phyloP scores from a whole-genome alignment of 768 basidiomycete species.

The Udeniomyces megalosporus region DNA sequence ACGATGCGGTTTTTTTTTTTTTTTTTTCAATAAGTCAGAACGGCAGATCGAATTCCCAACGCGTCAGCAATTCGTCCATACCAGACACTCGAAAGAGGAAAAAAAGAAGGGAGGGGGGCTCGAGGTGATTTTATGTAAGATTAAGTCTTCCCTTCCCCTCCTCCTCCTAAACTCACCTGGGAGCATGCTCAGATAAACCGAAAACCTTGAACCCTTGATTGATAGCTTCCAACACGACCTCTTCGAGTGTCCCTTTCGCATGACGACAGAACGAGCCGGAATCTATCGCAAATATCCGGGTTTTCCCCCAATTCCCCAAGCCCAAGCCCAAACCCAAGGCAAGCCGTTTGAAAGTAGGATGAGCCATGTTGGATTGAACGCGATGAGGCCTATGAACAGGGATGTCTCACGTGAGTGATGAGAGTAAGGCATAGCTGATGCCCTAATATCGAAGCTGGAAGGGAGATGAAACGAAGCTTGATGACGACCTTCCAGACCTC shows the following conservation, averaged over 20 bases:
- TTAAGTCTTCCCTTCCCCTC: not conserved
- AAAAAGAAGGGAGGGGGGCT: not conserved
- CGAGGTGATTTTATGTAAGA: not conserved
- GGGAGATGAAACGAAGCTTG: no score
- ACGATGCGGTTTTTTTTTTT: no score
- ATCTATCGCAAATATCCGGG: conserved; percentile 28
- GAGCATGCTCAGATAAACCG: conserved; percentile 84
- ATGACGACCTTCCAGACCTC: no score
- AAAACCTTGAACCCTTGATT: conserved; percentile 59
- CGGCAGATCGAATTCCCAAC: no score
- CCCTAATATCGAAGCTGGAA: no score
- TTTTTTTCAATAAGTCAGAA: no score
- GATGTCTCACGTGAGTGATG: conserved; percentile 10
- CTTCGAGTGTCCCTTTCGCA: conserved; percentile 61
- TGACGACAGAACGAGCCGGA: conserved; percentile 90
- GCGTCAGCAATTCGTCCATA: no score
- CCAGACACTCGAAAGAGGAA: no score
- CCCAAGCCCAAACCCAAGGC: not conserved
- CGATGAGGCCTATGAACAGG: not conserved
- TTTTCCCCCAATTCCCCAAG: not conserved
- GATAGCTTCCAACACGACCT: conserved; percentile 68
- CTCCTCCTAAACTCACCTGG: conserved; percentile 28
- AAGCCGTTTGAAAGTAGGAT: not conserved
- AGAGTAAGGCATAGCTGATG: conserved; percentile 12
- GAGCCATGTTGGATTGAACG: not conserved